Conservation (phyloP, 2,329 filamentous ascomycete species). For the Aspergillus unguis region DNA sequence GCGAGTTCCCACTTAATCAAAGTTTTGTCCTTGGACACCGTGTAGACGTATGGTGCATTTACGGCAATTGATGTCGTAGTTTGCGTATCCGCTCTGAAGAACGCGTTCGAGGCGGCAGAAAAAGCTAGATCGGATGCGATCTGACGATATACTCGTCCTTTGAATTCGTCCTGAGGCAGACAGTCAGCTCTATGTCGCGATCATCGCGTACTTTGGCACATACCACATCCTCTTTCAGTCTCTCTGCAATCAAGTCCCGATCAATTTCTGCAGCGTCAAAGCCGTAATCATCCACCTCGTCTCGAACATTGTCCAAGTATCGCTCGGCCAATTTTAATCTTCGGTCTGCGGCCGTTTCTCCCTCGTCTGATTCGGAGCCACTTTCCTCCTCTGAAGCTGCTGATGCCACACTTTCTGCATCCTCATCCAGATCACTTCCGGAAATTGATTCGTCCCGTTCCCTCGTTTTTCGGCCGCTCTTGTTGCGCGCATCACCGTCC, state of each 20-base stretch:
- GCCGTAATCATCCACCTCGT: slow-evolving; percentile 76
- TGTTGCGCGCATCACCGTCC: slow-evolving; percentile 28
- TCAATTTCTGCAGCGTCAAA: slow-evolving; percentile 96
- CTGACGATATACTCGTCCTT: slow-evolving; percentile 81
- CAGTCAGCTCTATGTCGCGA: slow-evolving; percentile 13
- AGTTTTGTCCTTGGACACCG: slow-evolving; percentile 77
- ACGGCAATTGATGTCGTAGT: slow-evolving; percentile 76
- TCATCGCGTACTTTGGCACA: slow-evolving; percentile 20
- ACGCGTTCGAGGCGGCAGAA: slow-evolving; percentile 61
- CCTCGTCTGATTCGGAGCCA: slow-evolving; percentile 66
- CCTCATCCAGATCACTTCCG: slow-evolving; percentile 72
- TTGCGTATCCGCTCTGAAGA: slow-evolving; percentile 75
- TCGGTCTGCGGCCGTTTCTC: slow-evolving; percentile 86
- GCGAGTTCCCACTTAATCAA: slow-evolving; percentile 88
- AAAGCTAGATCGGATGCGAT: slow-evolving; percentile 73
- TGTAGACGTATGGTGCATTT: slow-evolving; percentile 78
- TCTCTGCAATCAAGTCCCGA: slow-evolving; percentile 83
- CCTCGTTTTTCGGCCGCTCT: slow-evolving; percentile 45
- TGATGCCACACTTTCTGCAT: slow-evolving; percentile 51
- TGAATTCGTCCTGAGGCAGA: slow-evolving; percentile 65
- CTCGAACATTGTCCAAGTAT: slow-evolving; percentile 85
- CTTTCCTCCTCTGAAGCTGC: slow-evolving; percentile 49
- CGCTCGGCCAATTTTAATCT: slow-evolving; percentile 82
- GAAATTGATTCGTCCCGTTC: slow-evolving; percentile 77
- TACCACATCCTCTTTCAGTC: slow-evolving; percentile 83